A percentile compares a stretch with the other conserved stretches of the same genome.
Conservation (phyloP, 1,284 basidiomycete species). For the Trametes polyzona region DNA sequence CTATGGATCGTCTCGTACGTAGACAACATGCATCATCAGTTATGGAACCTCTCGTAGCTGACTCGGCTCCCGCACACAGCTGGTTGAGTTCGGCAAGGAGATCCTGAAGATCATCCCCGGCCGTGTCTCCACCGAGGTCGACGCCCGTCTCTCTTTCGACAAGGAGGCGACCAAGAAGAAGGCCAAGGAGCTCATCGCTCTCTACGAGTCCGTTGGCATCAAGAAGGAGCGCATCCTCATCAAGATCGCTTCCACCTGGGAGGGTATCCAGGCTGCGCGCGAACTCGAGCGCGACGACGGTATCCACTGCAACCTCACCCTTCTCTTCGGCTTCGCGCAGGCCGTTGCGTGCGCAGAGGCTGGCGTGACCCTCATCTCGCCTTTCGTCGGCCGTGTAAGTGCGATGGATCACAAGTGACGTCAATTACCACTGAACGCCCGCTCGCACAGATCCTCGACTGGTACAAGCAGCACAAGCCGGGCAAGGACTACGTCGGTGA, state of each 20-base stretch:
- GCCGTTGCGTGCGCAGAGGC: conserved; percentile 99
- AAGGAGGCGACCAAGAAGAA: conserved; percentile 91
- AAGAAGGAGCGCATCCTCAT: conserved; percentile 94
- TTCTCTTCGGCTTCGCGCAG: conserved; percentile 98
- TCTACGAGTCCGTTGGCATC: conserved; percentile 93
- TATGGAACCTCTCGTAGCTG: not conserved
- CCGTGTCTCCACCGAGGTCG: conserved; percentile 98
- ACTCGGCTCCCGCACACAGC: conserved; percentile 46
- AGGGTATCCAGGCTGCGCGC: conserved; percentile 98
- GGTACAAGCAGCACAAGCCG: conserved; percentile 89
- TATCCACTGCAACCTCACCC: conserved; percentile 99
- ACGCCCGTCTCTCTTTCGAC: conserved; percentile 96
- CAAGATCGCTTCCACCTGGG: conserved; percentile 99
- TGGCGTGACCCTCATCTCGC: conserved; percentile 96
- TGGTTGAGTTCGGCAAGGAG: conserved; percentile 96
- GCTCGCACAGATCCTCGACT: conserved; percentile 82
- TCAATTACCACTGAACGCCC: conserved; percentile 1
- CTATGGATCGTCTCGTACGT: conserved; percentile 87
- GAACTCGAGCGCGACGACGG: conserved; percentile 91
- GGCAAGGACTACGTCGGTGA: conserved; percentile 87
- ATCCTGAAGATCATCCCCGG: conserved; percentile 97
- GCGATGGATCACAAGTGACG: not conserved
- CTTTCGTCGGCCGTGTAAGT: conserved; percentile 95
- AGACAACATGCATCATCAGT: too few relatives aligned
- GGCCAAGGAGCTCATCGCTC: conserved; percentile 91